These are phyloP conservation scores for Capronia americana DNA, from an alignment of 2,329 filamentous ascomycete species.

Conservation along the genomic window DNA sequence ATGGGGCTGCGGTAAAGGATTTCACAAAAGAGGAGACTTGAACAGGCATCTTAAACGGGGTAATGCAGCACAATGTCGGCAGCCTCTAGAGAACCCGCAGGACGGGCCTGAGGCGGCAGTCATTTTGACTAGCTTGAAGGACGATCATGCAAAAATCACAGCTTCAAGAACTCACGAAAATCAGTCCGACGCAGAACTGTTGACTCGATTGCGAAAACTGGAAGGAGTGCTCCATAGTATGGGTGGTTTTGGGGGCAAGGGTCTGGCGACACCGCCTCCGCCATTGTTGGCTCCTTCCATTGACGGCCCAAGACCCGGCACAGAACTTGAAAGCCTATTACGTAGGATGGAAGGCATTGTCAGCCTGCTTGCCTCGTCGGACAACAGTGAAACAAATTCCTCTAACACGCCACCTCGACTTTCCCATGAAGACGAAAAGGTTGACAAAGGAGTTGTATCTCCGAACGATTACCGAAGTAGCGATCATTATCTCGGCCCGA, in stretches of 20 bases:
- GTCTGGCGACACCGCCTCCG: neutral
- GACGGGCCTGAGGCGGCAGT: neutral
- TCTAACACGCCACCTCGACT: no score
- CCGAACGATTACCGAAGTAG: no score
- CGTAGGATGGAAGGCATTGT: neutral
- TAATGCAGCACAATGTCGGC: neutral
- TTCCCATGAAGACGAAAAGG: no score
- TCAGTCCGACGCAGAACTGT: neutral
- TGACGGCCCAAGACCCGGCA: neutral
- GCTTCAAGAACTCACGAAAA: neutral
- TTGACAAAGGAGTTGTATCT: no score
- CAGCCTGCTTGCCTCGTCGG: neutral
- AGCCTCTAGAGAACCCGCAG: neutral
- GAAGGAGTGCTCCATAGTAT: no score
- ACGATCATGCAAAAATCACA: neutral
- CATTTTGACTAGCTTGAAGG: neutral
- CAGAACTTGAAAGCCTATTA: neutral
- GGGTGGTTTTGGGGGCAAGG: neutral
- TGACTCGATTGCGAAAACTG: neutral
- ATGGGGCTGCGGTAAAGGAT: neutral
- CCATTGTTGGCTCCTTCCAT: neutral
- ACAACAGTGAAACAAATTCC: no score
- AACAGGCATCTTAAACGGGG: neutral
- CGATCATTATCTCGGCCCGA: no score
- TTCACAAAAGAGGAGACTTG: constrained; percentile 1